Percentiles rank a stretch among this genome's conserved stretches.
Conservation (phyloP, 2,329 filamentous ascomycete species). For the Cytospora piceae region DNA sequence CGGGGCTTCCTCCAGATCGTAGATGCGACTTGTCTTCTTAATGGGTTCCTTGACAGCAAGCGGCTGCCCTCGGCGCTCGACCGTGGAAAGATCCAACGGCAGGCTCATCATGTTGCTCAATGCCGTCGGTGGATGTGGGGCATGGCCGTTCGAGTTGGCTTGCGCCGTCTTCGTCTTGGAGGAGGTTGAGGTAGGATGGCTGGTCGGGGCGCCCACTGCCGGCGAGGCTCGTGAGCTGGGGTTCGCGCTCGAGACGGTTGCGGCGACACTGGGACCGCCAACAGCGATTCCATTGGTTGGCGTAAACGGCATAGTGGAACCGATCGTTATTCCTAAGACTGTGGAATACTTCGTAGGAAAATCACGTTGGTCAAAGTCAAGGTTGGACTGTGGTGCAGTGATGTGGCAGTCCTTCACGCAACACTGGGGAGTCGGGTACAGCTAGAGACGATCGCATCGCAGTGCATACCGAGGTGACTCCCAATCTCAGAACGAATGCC, state of each 20-base stretch:
- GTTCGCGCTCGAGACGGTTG: slow-evolving; percentile 48
- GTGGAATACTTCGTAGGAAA: slow-evolving; percentile 9
- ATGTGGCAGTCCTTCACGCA: slow-evolving; percentile 28
- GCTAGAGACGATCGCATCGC: slow-evolving; percentile 30
- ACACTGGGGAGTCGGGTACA: slow-evolving; percentile 27
- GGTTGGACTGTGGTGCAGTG: slow-evolving; percentile 10
- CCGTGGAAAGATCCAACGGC: slow-evolving; percentile 82
- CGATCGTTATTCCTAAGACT: neutral
- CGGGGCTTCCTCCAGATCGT: slow-evolving; percentile 86
- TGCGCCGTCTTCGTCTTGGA: slow-evolving; percentile 54
- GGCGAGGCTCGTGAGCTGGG: slow-evolving; percentile 58
- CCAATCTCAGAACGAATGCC: slow-evolving; percentile 1
- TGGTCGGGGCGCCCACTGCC: slow-evolving; percentile 42
- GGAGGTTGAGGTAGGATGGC: slow-evolving; percentile 42
- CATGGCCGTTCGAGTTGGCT: slow-evolving; percentile 55
- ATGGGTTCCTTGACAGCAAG: slow-evolving; percentile 74
- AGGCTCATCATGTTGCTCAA: slow-evolving; percentile 60
- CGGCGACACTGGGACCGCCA: slow-evolving; percentile 36
- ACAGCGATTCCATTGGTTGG: slow-evolving; percentile 44
- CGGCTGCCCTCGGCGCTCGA: slow-evolving; percentile 87
- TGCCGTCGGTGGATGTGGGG: slow-evolving; percentile 53
- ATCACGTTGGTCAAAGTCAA: slow-evolving; percentile 19
- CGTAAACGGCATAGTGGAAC: slow-evolving; percentile 45
- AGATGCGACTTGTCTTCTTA: slow-evolving; percentile 78
- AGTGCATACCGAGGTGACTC: slow-evolving; percentile 23